Evolutionary conservation across 352 stramenopile genomes (phyloP).

Genomic region (Lagenidium sp.): DNA sequence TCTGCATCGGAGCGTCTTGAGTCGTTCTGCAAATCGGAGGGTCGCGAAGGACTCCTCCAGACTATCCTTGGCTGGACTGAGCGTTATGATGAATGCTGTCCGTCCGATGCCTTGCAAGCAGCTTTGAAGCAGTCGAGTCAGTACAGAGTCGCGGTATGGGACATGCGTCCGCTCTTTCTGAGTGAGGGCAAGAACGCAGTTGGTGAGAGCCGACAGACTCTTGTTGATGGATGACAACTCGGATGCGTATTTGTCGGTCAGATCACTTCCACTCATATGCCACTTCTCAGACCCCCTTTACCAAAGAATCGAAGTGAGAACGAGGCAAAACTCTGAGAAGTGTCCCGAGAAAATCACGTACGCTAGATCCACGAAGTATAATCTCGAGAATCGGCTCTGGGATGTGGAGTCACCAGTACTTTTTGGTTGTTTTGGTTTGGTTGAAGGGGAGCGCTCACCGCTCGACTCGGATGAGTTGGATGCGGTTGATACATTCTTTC

Average conservation of each 20-base stretch:
- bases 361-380: slow-evolving; percentile 74
- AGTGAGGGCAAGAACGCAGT: slow-evolving; percentile 62
- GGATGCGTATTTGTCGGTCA: slow-evolving; percentile 50
- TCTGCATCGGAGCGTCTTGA: slow-evolving; percentile 43
- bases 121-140: slow-evolving; percentile 60
- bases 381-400: slow-evolving; percentile 33
- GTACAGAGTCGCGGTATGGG: slow-evolving; percentile 57
- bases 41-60: slow-evolving; percentile 66
- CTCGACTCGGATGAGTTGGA: too few species aligned
- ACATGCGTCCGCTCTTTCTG: slow-evolving; percentile 44
- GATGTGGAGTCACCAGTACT: neutral
- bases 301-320: neutral
- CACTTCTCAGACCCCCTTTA: slow-evolving; percentile 60
- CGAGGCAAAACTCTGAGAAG: too few species aligned
- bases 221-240: slow-evolving; percentile 69
- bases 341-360: too few species aligned
- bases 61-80: slow-evolving; percentile 40
- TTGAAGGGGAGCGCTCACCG: too few species aligned
- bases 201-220: slow-evolving; percentile 62
- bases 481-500: too few species aligned
- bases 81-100: slow-evolving; percentile 59
- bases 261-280: slow-evolving; percentile 40
- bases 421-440: too few species aligned
- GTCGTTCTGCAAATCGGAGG: slow-evolving; percentile 54
- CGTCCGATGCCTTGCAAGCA: slow-evolving; percentile 40